Evolutionary conservation across 1,139 yeast genomes (phyloP).

Genomic region (Sugiyamaella sp.): DNA sequence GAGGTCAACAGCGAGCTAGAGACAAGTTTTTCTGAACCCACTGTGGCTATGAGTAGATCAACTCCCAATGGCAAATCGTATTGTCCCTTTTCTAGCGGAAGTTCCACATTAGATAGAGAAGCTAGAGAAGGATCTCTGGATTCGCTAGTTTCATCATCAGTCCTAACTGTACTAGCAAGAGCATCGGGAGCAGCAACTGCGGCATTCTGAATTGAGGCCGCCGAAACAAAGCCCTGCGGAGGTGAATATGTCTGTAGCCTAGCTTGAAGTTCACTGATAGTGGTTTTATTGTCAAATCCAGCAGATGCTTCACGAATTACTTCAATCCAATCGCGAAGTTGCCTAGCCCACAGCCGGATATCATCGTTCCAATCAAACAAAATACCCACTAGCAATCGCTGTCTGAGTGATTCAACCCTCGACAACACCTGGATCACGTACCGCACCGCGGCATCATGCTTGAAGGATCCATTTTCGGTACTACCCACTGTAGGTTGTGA

Average conservation of each 20-base stretch:
- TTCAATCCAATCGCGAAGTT: slow-evolving; percentile 32
- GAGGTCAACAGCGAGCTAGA: slow-evolving; percentile 15
- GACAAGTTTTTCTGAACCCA: slow-evolving; percentile 32
- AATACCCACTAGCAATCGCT: slow-evolving; percentile 27
- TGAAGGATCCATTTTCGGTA: background rate
- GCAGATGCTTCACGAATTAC: slow-evolving; percentile 24
- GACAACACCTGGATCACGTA: slow-evolving; percentile 13
- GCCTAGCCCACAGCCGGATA: slow-evolving; percentile 30
- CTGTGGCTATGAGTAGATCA: slow-evolving; percentile 37
- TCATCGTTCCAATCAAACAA: slow-evolving; percentile 35
- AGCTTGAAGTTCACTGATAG: slow-evolving; percentile 24
- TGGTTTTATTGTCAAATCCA: slow-evolving; percentile 20
- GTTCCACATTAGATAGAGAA: slow-evolving; percentile 28
- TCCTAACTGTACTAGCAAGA: background rate
- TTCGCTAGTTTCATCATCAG: slow-evolving; percentile 7
- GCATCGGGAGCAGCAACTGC: background rate
- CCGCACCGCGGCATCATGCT: slow-evolving; percentile 7
- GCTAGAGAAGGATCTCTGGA: background rate
- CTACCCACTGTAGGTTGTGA: background rate
- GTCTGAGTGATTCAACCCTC: slow-evolving; percentile 12
- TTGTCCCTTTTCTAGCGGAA: slow-evolving; percentile 42
- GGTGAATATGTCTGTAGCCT: slow-evolving; percentile 32
- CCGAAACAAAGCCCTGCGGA: slow-evolving; percentile 14
- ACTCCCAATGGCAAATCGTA: slow-evolving; percentile 42
- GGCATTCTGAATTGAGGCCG: background rate